Evolutionary conservation across 164 flowering plant genomes (phyloP).

Genomic region (Amborella trichopoda): DNA sequence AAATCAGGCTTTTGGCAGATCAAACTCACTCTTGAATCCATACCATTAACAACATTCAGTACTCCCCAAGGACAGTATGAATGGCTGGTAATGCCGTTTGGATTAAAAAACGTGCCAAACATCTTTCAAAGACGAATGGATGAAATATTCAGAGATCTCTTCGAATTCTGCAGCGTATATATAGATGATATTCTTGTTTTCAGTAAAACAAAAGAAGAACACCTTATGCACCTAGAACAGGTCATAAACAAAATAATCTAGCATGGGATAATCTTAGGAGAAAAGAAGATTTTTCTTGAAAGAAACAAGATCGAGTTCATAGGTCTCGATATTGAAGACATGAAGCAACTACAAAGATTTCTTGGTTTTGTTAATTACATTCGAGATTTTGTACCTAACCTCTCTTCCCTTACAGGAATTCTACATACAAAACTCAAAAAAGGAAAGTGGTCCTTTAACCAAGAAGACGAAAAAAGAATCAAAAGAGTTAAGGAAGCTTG

Average conservation of each 20-base stretch:
- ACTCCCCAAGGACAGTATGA: slow-evolving; percentile 7
- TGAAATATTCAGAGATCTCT: background rate
- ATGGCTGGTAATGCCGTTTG: slow-evolving; percentile 11
- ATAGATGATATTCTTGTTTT: slow-evolving; percentile 5
- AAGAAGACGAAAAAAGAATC: background rate
- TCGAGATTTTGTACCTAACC: background rate
- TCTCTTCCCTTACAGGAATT: background rate
- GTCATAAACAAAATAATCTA: background rate
- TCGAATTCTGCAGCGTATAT: slow-evolving; percentile 1
- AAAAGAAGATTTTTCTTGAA: background rate
- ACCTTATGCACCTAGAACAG: background rate
- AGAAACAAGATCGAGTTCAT: slow-evolving; percentile 5
- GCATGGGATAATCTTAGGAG: background rate
- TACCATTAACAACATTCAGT: slow-evolving; percentile 2
- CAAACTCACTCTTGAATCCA: background rate
- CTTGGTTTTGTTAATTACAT: background rate
- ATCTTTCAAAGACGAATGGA: slow-evolving; percentile 11
- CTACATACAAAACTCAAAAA: slow-evolving; percentile 4
- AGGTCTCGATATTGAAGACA: slow-evolving; percentile 2
- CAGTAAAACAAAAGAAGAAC: slow-evolving; percentile 1
- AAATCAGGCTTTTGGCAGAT: slow-evolving; percentile 9
- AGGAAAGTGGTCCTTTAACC: background rate
- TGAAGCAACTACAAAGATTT: slow-evolving; percentile 2
- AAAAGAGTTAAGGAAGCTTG: background rate
- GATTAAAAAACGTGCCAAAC: slow-evolving; percentile 5